phyloP scores from a whole-genome alignment of 257 asterid genomes.

The Petunia secreta region DNA sequence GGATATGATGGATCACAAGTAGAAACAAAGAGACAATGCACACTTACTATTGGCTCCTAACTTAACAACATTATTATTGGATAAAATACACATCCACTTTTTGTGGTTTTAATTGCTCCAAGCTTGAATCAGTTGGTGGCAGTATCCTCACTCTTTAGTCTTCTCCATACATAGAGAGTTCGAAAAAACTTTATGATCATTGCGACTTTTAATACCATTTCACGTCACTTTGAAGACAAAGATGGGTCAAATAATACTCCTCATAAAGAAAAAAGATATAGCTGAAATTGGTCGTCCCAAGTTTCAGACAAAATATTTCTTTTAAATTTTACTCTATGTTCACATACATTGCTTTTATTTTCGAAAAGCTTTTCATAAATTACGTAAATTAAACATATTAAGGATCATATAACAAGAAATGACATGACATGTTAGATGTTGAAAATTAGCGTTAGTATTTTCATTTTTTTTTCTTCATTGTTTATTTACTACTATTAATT shows the following conservation, averaged over 20 bases:
- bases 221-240: no score
- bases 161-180: no score
- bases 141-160: constrained; percentile 10
- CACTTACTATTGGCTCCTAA: constrained; percentile 43
- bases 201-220: background rate
- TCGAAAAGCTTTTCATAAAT: background rate
- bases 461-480: background rate
- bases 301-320: background rate
- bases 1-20: constrained; percentile 21
- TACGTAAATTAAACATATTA: background rate
- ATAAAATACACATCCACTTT: constrained; percentile 49
- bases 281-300: background rate
- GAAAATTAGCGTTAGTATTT: background rate
- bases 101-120: constrained; percentile 47
- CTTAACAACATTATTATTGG: constrained; percentile 38
- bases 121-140: constrained; percentile 35
- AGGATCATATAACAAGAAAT: background rate
- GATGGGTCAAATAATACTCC: no score
- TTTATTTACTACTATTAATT: background rate
- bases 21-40: constrained; percentile 36
- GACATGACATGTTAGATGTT: background rate
- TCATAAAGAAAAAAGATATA: no score
- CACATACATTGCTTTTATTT: background rate
- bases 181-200: background rate
- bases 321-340: background rate